phyloP scores from a whole-genome alignment of 129 eudicot species.

The Tanacetum coccineum region DNA sequence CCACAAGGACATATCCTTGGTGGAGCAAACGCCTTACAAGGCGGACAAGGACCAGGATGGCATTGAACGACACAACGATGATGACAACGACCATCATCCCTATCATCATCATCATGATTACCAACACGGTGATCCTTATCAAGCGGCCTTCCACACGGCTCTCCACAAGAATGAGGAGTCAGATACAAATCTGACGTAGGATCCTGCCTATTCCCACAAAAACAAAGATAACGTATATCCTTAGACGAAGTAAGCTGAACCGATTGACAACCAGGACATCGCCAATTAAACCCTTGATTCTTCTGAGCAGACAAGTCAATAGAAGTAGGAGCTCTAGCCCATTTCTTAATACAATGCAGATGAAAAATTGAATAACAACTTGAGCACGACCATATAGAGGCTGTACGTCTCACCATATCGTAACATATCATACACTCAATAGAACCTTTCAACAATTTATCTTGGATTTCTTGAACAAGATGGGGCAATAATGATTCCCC shows the following conservation, averaged over 20 bases:
- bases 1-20: slow-evolving; percentile 79
- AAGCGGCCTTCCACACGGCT: slow-evolving; percentile 85
- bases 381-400: slow-evolving; percentile 89
- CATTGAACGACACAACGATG: slow-evolving; percentile 93
- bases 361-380: slow-evolving; percentile 89
- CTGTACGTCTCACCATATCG: no score
- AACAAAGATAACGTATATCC: slow-evolving; percentile 78
- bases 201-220: slow-evolving; percentile 85
- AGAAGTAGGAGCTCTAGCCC: slow-evolving; percentile 99
- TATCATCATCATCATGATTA: slow-evolving; percentile 26
- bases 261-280: slow-evolving; percentile 97
- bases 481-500: no score
- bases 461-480: no score
- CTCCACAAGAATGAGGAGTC: slow-evolving; percentile 97
- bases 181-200: slow-evolving; percentile 84
- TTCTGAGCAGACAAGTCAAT: slow-evolving; percentile 74
- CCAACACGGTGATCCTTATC: slow-evolving; percentile 50
- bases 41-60: slow-evolving; percentile 98
- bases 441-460: no score
- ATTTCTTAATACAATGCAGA: slow-evolving; percentile 76
- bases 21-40: slow-evolving; percentile 93
- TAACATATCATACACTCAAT: no score
- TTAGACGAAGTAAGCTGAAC: slow-evolving; percentile 79
- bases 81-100: slow-evolving; percentile 73
- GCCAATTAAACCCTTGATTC: slow-evolving; percentile 90